These are phyloP conservation scores for Microcos paniculata DNA, from an alignment of 345 rosid genomes.

Conservation along the genomic window DNA sequence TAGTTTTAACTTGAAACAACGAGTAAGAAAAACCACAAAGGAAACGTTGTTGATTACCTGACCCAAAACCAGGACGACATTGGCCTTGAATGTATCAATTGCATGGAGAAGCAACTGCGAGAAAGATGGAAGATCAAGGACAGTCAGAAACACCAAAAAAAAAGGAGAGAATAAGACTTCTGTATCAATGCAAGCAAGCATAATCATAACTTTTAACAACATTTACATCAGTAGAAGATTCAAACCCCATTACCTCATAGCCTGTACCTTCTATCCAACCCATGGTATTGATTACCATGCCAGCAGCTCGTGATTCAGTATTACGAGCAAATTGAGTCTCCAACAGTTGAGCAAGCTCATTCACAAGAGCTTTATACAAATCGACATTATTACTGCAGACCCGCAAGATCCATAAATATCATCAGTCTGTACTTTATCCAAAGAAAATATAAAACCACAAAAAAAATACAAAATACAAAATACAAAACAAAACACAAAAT, in stretches of 20 bases:
- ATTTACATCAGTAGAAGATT: constrained; percentile 2
- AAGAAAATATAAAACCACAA: not conserved
- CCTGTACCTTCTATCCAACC: constrained; percentile 96
- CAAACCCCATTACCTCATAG: constrained; percentile 54
- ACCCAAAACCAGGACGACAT: constrained; percentile 87
- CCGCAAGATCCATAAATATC: not conserved
- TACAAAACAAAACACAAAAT: constrained; percentile 2
- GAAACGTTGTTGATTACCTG: constrained; percentile 41
- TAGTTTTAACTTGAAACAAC: not conserved
- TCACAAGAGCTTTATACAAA: constrained; percentile 66
- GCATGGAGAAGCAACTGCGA: constrained; percentile 83
- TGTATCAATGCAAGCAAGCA: not conserved
- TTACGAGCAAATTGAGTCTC: constrained; percentile 74
- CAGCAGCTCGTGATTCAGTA: constrained; percentile 78
- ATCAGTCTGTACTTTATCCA: not conserved
- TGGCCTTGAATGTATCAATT: constrained; percentile 72
- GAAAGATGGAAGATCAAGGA: not conserved
- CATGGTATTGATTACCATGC: constrained; percentile 96
- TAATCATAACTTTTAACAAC: not conserved
- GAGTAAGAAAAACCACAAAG: not conserved
- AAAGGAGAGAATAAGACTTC: not conserved
- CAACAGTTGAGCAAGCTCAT: constrained; percentile 79
- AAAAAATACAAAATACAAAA: not conserved
- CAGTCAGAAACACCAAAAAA: constrained; percentile 16
- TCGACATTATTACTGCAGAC: constrained; percentile 69